Evolutionary conservation across 2,329 filamentous ascomycete genomes (phyloP).

Genomic region (Trichoderma afroharzianum): DNA sequence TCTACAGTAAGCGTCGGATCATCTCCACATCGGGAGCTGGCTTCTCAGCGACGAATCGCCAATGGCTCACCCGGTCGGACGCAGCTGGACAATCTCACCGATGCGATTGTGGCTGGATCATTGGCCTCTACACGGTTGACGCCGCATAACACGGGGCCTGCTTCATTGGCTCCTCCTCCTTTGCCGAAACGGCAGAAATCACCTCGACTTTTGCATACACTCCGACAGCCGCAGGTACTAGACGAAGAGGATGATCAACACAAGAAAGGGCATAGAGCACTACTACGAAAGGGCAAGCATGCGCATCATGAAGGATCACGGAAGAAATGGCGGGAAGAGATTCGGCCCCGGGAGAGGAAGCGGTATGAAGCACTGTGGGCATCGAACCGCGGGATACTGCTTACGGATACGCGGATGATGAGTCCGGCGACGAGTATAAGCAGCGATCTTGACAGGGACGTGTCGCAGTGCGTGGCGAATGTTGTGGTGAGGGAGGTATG

Average conservation of each 20-base stretch:
- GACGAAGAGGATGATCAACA: conserved; percentile 54
- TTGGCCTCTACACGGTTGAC: conserved; percentile 61
- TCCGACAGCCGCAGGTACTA: conserved; percentile 53
- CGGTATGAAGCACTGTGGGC: conserved; percentile 84
- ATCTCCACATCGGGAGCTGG: conserved; percentile 31
- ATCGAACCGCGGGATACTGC: conserved; percentile 65
- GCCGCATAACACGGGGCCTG: conserved; percentile 38
- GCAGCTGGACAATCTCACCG: conserved; percentile 62
- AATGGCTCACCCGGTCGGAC: conserved; percentile 37
- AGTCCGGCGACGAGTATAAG: conserved; percentile 19
- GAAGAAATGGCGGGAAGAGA: conserved; percentile 71
- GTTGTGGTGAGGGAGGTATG: conserved; percentile 74
- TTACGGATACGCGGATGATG: conserved; percentile 26
- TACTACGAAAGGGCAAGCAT: conserved; percentile 57
- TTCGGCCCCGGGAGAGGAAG: conserved; percentile 69
- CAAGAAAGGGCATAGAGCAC: conserved; percentile 48
- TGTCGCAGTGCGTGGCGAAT: conserved; percentile 57
- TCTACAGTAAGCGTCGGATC: conserved; percentile 30
- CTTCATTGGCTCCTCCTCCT: conserved; percentile 28
- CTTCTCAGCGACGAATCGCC: conserved; percentile 27
- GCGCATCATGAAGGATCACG: conserved; percentile 73
- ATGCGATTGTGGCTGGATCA: conserved; percentile 72
- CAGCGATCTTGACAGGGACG: conserved; percentile 24
- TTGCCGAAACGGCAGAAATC: conserved; percentile 43
- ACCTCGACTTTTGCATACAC: conserved; percentile 59